phyloP scores from a whole-genome alignment of 768 basidiomycete genomes.

The Cubamyces lactineus region DNA sequence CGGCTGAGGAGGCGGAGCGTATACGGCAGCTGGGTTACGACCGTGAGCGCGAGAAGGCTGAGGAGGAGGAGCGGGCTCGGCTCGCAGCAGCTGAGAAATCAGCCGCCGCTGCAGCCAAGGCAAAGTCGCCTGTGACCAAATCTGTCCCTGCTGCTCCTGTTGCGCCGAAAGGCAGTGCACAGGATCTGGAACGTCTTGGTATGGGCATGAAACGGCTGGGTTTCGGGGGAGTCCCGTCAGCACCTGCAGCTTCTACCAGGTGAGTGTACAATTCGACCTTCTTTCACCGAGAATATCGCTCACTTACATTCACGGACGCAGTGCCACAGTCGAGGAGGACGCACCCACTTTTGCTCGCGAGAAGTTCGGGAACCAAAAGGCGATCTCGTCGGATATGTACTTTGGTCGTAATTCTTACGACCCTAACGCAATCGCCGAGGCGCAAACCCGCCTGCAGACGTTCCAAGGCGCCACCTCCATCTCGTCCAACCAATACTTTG shows the following conservation, averaged over 20 bases:
- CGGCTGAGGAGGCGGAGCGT: constrained; percentile 89
- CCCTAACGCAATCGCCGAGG: constrained; percentile 67
- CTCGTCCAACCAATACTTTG: constrained; percentile 96
- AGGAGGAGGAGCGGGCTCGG: constrained; percentile 59
- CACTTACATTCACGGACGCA: neutral
- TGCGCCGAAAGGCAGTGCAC: constrained; percentile 42
- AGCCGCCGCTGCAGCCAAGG: constrained; percentile 32
- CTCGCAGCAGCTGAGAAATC: constrained; percentile 64
- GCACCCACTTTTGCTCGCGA: constrained; percentile 82
- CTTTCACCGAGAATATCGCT: constrained; percentile 9
- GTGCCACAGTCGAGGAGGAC: constrained; percentile 49
- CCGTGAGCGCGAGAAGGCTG: constrained; percentile 79
- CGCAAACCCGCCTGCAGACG: constrained; percentile 74
- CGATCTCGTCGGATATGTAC: constrained; percentile 97
- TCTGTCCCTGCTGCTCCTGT: constrained; percentile 32
- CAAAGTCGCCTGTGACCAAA: constrained; percentile 29
- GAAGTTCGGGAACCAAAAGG: constrained; percentile 91
- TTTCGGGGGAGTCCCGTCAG: constrained; percentile 79
- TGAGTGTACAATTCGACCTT: constrained; percentile 32
- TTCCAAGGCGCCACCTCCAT: constrained; percentile 95
- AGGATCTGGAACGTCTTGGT: constrained; percentile 59
- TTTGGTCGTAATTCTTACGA: constrained; percentile 92
- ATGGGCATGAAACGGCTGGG: constrained; percentile 81
- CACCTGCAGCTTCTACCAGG: constrained; percentile 54
- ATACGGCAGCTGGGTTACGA: constrained; percentile 93